These are phyloP conservation scores for Fomitopsis pulvina DNA, from an alignment of 768 basidiomycete genomes.

Conservation along the genomic window DNA sequence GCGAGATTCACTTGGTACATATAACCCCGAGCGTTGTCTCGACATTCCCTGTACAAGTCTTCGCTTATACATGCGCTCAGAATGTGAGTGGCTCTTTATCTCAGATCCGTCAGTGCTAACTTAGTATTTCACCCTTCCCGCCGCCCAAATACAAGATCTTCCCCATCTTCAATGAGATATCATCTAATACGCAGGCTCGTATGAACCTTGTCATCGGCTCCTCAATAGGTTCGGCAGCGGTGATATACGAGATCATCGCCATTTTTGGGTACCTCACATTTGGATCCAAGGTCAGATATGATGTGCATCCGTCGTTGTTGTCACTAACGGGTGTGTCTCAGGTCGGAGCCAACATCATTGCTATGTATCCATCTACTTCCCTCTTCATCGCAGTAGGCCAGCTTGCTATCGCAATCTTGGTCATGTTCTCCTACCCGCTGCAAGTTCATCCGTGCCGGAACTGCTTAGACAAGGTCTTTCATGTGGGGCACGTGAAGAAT, in stretches of 20 bases:
- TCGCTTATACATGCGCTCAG: conserved; percentile 89
- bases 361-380: conserved; percentile 89
- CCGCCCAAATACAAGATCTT: conserved; percentile 64
- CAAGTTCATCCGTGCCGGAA: conserved; percentile 93
- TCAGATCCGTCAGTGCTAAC: not conserved
- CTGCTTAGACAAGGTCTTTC: conserved; percentile 87
- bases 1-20: conserved; percentile 65
- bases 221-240: conserved; percentile 77
- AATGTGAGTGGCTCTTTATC: conserved; percentile 49
- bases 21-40: conserved; percentile 75
- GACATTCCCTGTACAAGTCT: conserved; percentile 90
- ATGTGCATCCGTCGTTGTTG: not conserved
- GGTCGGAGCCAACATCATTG: conserved; percentile 91
- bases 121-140: not conserved
- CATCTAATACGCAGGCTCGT: conserved; percentile 68
- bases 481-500: conserved; percentile 29
- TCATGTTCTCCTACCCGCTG: conserved; percentile 89
- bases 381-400: conserved; percentile 91
- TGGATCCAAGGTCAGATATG: conserved; percentile 53
- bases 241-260: conserved; percentile 86
- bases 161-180: conserved; percentile 89
- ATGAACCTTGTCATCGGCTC: conserved; percentile 86
- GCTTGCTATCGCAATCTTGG: conserved; percentile 84
- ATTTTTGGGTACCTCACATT: conserved; percentile 91
- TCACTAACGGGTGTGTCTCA: conserved; percentile 24